A percentile compares a stretch with the other conserved stretches of the same genome.
Conservation (phyloP, 2,329 filamentous ascomycete genomes). For the Karstenula rhodostoma region DNA sequence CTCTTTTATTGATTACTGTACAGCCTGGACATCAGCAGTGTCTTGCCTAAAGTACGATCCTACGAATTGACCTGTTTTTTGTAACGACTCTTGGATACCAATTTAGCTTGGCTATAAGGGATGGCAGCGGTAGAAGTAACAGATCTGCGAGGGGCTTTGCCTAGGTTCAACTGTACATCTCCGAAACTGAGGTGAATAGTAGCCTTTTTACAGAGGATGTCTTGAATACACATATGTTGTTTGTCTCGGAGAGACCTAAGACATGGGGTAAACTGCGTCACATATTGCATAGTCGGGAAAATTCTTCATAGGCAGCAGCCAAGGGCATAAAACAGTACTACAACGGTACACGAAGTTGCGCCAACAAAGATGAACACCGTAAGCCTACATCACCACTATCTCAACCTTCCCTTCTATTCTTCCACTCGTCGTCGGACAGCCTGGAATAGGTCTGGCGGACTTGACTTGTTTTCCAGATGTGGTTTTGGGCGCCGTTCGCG, state of each 20-base stretch:
- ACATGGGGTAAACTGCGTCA: background rate
- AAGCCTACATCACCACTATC: constrained; percentile 1
- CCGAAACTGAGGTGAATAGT: no score
- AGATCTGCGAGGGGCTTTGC: no score
- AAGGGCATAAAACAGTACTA: constrained; percentile 6
- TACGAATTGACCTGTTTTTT: background rate
- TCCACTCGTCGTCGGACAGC: constrained; percentile 2
- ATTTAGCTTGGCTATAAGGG: background rate
- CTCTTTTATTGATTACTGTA: background rate
- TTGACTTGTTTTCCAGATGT: constrained; percentile 2
- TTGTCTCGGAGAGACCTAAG: no score
- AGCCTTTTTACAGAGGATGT: no score
- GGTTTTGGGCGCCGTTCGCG: background rate
- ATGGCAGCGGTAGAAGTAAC: background rate
- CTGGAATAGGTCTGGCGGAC: constrained; percentile 1
- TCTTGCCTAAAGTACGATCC: background rate
- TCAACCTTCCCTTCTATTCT: background rate
- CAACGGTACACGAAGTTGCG: background rate
- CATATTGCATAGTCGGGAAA: background rate
- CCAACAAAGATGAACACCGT: constrained; percentile 1
- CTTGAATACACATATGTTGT: no score
- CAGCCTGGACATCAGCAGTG: background rate
- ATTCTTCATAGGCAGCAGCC: background rate
- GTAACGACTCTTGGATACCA: background rate
- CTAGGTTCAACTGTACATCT: no score